A percentile compares a stretch with the other conserved stretches of the same genome.
phyloP scores from a whole-genome alignment of 306 rosid genomes.

The Medicago ruthenica region DNA sequence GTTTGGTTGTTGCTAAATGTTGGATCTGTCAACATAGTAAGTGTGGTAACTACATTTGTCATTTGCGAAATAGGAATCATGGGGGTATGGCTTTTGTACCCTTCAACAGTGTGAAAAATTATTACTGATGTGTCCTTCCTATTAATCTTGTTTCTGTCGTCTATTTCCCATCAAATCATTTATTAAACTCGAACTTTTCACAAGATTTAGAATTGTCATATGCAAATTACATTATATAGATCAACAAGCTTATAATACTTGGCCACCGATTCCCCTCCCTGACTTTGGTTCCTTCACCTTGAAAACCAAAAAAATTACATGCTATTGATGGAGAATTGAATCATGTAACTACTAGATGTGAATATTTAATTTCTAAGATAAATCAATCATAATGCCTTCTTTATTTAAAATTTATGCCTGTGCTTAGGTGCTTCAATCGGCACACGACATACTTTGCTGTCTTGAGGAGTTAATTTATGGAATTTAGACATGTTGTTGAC shows the following conservation, averaged over 20 bases:
- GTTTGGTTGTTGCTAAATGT: slow-evolving; percentile 21
- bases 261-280: not conserved
- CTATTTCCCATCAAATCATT: too few species aligned
- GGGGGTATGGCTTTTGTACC: too few species aligned
- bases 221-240: slow-evolving; percentile 29
- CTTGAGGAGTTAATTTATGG: slow-evolving; percentile 29
- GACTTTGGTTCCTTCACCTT: not conserved
- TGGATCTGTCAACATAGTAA: slow-evolving; percentile 26
- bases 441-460: slow-evolving; percentile 21
- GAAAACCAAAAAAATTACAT: not conserved
- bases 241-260: slow-evolving; percentile 1
- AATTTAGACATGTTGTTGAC: slow-evolving; percentile 43
- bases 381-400: slow-evolving; percentile 21
- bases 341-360: slow-evolving; percentile 7
- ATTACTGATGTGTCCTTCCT: slow-evolving; percentile 14
- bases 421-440: slow-evolving; percentile 30
- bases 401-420: slow-evolving; percentile 16
- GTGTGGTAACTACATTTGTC: not conserved
- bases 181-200: not conserved
- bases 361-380: slow-evolving; percentile 33
- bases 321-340: slow-evolving; percentile 11
- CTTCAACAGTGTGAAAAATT: not conserved
- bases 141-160: not conserved
- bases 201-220: not conserved
- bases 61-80: too few species aligned